Conservation (phyloP, 2,329 filamentous ascomycete species). For the Ophiosphaerella herpotricha region DNA sequence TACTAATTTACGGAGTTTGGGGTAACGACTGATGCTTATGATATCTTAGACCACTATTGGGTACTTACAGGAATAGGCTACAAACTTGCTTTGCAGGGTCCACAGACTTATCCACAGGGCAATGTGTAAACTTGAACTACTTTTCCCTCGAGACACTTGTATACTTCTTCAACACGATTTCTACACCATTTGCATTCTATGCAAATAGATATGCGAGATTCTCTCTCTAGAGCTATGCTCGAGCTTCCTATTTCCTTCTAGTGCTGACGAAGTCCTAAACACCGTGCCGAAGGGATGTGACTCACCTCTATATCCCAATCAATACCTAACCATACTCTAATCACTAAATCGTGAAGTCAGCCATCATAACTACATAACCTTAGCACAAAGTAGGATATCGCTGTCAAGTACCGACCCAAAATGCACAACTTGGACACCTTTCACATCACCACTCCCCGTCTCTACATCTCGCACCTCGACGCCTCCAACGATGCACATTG, state of each 20-base stretch:
- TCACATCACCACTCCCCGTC: slow-evolving; percentile 4
- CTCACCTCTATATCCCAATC: background rate
- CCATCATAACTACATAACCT: background rate
- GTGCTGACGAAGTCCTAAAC: background rate
- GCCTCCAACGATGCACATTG: background rate
- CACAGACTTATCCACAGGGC: background rate
- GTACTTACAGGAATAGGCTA: slow-evolving; percentile 4
- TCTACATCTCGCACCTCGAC: slow-evolving; percentile 3
- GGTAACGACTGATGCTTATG: slow-evolving; percentile 4
- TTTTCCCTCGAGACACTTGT: too few relatives aligned
- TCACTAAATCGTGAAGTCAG: too few relatives aligned
- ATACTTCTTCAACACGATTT: too few relatives aligned
- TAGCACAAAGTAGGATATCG: background rate
- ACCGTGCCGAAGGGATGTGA: background rate
- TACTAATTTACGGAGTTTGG: background rate
- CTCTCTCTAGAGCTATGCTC: background rate
- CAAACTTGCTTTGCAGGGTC: background rate
- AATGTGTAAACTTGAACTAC: too few relatives aligned
- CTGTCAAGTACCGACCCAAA: background rate
- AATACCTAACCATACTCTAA: background rate
- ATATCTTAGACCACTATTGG: slow-evolving; percentile 9
- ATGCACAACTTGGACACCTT: background rate
- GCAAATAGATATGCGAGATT: background rate
- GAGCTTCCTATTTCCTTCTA: slow-evolving; percentile 1
- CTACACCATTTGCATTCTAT: background rate